A percentile compares a stretch with the other conserved stretches of the same genome.
Evolutionary conservation across 352 stramenopile genomes (phyloP).

Genomic region (Phytophthora tentaculata): DNA sequence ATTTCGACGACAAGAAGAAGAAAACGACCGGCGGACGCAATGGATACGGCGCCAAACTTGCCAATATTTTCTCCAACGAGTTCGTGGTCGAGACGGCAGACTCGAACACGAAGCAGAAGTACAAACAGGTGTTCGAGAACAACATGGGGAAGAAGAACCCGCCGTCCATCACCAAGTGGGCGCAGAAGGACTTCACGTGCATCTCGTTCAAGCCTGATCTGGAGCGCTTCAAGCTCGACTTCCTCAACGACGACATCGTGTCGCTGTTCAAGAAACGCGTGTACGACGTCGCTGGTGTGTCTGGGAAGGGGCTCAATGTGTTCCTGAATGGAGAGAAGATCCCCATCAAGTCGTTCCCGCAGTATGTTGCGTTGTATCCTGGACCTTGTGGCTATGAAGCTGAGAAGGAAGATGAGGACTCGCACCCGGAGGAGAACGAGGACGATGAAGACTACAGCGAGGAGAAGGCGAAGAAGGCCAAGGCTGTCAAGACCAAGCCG

Average conservation of each 20-base stretch:
- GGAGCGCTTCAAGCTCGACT: constrained; percentile 91
- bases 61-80: constrained; percentile 99
- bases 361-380: constrained; percentile 94
- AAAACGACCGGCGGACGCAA: constrained; percentile 96
- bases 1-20: constrained; percentile 98
- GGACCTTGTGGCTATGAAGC: constrained; percentile 39
- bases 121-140: constrained; percentile 90
- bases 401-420: constrained; percentile 43
- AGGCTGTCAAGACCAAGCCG: constrained; percentile 39
- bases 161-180: constrained; percentile 87
- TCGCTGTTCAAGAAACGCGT: constrained; percentile 97
- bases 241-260: constrained; percentile 94
- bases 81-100: constrained; percentile 99
- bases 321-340: constrained; percentile 96
- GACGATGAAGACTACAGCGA: constrained; percentile 41
- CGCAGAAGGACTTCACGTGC: constrained; percentile 93
- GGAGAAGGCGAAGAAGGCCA: constrained; percentile 34
- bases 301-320: constrained; percentile 92
- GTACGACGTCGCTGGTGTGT: constrained; percentile 97
- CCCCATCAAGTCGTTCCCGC: constrained; percentile 91
- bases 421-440: constrained; percentile 32
- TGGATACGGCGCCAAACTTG: constrained; percentile 98
- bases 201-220: constrained; percentile 98
- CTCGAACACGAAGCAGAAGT: constrained; percentile 91
- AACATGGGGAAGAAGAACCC: constrained; percentile 95